Conservation (phyloP, 306 rosid genomes). For the Vachellia collinsii region DNA sequence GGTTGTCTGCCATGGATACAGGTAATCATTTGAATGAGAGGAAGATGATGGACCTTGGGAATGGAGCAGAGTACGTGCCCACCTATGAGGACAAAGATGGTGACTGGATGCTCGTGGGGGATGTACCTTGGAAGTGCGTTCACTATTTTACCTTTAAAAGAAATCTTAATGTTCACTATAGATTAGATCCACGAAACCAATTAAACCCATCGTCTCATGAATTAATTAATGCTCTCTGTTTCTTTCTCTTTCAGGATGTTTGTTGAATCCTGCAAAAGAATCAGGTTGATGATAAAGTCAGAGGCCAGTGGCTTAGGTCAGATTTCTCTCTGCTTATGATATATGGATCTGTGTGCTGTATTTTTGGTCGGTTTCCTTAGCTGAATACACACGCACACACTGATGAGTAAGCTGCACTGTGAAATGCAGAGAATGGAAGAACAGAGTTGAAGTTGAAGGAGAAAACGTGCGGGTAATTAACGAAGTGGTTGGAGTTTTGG, state of each 20-base stretch:
- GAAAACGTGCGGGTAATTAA: neutral
- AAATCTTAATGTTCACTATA: neutral
- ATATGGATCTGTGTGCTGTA: too few species aligned
- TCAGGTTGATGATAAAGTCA: conserved; percentile 66
- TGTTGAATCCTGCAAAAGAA: conserved; percentile 70
- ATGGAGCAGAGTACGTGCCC: conserved; percentile 61
- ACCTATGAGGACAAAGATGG: conserved; percentile 81
- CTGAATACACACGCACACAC: neutral
- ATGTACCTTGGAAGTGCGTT: conserved; percentile 85
- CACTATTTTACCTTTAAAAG: neutral
- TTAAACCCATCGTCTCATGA: neutral
- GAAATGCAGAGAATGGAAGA: neutral
- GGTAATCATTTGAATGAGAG: conserved; percentile 56
- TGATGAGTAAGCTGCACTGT: neutral
- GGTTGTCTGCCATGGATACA: conserved; percentile 13
- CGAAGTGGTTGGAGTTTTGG: neutral
- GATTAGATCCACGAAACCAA: neutral
- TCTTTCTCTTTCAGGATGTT: conserved; percentile 54
- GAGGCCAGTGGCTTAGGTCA: conserved; percentile 60
- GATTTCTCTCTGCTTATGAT: neutral
- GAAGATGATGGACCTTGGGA: conserved; percentile 53
- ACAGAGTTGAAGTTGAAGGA: neutral
- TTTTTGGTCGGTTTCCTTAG: neutral
- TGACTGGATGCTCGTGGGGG: conserved; percentile 87
- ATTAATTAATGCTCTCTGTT: neutral